phyloP scores from a whole-genome alignment of 2,329 filamentous ascomycete genomes.

The Fusarium sp. region DNA sequence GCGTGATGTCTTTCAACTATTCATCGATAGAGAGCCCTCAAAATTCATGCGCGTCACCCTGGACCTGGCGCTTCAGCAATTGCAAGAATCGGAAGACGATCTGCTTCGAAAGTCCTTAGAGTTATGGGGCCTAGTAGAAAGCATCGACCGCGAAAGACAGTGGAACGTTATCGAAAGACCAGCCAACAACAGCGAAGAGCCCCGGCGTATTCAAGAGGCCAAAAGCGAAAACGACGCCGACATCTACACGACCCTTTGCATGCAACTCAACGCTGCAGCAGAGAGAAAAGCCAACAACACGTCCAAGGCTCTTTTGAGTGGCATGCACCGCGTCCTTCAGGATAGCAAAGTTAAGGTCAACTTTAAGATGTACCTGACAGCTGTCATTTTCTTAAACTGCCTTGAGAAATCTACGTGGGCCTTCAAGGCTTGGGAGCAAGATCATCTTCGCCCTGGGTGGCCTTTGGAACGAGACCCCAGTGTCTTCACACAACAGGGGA shows the following conservation, averaged over 20 bases:
- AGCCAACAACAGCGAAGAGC: conserved; percentile 55
- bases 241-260: conserved; percentile 70
- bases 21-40: conserved; percentile 70
- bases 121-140: conserved; percentile 73
- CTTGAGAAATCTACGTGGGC: conserved; percentile 77
- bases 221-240: conserved; percentile 63
- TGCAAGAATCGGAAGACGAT: conserved; percentile 63
- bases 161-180: conserved; percentile 68
- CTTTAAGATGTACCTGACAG: conserved; percentile 71
- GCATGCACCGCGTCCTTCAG: conserved; percentile 71
- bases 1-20: conserved; percentile 66
- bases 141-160: conserved; percentile 72
- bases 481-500: conserved; percentile 69
- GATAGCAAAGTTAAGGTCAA: conserved; percentile 70
- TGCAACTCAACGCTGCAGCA: conserved; percentile 73
- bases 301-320: conserved; percentile 68
- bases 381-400: conserved; percentile 72
- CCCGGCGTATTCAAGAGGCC: conserved; percentile 62
- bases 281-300: conserved; percentile 72
- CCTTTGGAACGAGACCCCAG: conserved; percentile 68
- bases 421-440: conserved; percentile 75
- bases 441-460: conserved; percentile 69
- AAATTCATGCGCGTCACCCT: conserved; percentile 70
- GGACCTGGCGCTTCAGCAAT: conserved; percentile 62
- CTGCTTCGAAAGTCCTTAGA: conserved; percentile 70